Evolutionary conservation across 805 yeast genomes (phyloP), one percentile per base, ranked within the genome.

Genomic region (Nakazawaea populi): DNA sequence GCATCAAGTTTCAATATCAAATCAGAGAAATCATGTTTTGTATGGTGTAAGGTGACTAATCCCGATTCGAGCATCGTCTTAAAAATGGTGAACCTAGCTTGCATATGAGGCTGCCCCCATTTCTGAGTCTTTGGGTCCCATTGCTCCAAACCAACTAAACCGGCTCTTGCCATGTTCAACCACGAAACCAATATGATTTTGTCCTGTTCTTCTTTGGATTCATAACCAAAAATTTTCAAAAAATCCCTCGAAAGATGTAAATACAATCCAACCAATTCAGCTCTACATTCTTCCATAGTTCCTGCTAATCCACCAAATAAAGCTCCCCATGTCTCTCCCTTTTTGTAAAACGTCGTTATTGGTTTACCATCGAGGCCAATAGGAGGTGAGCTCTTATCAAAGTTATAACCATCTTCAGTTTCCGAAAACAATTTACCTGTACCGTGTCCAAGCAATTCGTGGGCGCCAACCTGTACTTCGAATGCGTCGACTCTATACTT

Each of bases 31-130:
- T 70, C 70, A 28, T 70, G 75, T 54, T 76, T 71, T 11, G 76
- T 61, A 58, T 74, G 71, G 37, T 73, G 74, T 47, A 89, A 68
- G 46, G 71, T 69, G 30, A 82, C 82, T 39, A 89, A 83, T 14
- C 71, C 77, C 0, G 89, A 84, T 49, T 81, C 75, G 59, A 86
- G 68, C 63, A 87, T 82, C 11, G 84, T 77, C 70, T 87, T 87
- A 76, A 87, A 75, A 58, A 89, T 89, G 34, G 94, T 88, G 68
- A 77, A 89, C 66, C 97, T 76, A 4, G 96, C 96, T 70, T 89
- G 96, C 89, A 89, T 88, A 65, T 89, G 97, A 11, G 97, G 83
- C 70, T 89, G 97, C 32, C 96, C 96, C 96, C 96, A 89, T 68
- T 88, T 89, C 53, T 73, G 71, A 31, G 88, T 76, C 43, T 68